Conservation (phyloP, 495 filamentous ascomycete genomes). For the Neurospora sp. region DNA sequence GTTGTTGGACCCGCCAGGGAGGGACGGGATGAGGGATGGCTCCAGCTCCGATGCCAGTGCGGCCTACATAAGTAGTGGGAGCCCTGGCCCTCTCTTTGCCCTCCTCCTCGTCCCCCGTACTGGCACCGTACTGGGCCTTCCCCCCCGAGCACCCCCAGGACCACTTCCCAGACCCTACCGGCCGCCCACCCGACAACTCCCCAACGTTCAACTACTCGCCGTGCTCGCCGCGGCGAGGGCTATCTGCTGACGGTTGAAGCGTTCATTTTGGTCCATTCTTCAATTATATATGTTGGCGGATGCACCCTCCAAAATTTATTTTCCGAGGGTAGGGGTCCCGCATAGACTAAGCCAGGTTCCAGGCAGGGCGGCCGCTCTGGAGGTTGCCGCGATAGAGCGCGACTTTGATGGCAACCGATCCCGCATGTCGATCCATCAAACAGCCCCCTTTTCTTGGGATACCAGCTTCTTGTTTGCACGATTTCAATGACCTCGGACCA, state of each 20-base stretch:
- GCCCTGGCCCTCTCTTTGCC: background rate
- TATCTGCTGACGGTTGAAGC: slow-evolving; percentile 13
- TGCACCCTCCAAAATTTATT: slow-evolving; percentile 9
- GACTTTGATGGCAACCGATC: background rate
- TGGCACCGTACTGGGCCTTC: background rate
- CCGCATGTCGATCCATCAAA: background rate
- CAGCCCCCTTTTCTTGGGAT: background rate
- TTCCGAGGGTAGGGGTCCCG: slow-evolving; percentile 24
- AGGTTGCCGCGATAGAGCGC: background rate
- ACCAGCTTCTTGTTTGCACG: background rate
- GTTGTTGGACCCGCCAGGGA: slow-evolving; percentile 21
- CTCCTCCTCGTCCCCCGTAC: slow-evolving; percentile 15
- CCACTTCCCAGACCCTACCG: slow-evolving; percentile 8
- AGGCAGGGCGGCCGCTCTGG: background rate
- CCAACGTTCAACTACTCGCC: slow-evolving; percentile 24
- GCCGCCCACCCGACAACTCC: slow-evolving; percentile 1
- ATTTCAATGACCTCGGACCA: background rate
- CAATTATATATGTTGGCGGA: slow-evolving; percentile 12
- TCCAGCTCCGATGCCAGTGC: slow-evolving; percentile 19
- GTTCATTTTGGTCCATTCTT: slow-evolving; percentile 5
- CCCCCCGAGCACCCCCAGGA: slow-evolving; percentile 19
- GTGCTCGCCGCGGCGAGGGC: slow-evolving; percentile 16
- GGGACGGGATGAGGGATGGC: slow-evolving; percentile 11
- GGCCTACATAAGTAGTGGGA: background rate
- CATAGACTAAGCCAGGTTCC: slow-evolving; percentile 2